Base-by-base conservation (phyloP, 208 protist species). In the Leishmania arabica region DNA sequence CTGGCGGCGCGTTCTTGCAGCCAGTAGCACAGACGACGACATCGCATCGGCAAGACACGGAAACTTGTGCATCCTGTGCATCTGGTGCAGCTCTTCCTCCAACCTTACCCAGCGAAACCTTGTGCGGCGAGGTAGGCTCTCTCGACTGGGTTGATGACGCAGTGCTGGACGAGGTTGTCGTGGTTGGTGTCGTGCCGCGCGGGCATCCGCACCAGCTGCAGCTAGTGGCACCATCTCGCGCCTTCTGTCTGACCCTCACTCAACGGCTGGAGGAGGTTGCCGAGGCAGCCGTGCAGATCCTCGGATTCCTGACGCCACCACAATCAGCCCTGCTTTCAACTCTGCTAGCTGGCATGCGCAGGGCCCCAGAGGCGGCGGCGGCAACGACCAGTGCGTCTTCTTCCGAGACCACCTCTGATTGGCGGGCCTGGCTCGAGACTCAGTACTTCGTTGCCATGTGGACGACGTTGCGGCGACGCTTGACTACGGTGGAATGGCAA, bases 81-180 rank as follows among this genome's bases (percentile, higher is more conserved):
- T 19, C 42, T 73, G 68, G 27, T 31, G 27, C 13, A 31, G 31
- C n/a, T 34, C 31, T 15, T 68, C 37, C 51, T 51, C 37, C 74
- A 49, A 19, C 45, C n/a, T 5, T 31, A 47, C 45, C 40, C 24
- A 17, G 15, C 42, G 68, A n/a, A 54, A 9, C 24, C 1, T 31
- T 24, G 45, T 37, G 45, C 56, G 40, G 7, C 58, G 51, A 7
- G 3, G 51, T 62, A 24, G 71, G 6, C 24, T 60, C 70, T 49
- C 60, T 71, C 51, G 40, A 40, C 13, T 85, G 85, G 77, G 45
- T 91, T 1, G 88, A 89, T 45, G 90, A 93, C 60, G 85, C 84
- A 27, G 82, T 93, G 60, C 74, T 95, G 45, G 90, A 95, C 40
- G 92, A 95, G 78, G 74, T 88, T 31, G 74, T 93, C 49, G 75